Evolutionary conservation across 352 stramenopile genomes (phyloP), one percentile per base, ranked within the genome.

Genomic region (Phytopythium helicoides): DNA sequence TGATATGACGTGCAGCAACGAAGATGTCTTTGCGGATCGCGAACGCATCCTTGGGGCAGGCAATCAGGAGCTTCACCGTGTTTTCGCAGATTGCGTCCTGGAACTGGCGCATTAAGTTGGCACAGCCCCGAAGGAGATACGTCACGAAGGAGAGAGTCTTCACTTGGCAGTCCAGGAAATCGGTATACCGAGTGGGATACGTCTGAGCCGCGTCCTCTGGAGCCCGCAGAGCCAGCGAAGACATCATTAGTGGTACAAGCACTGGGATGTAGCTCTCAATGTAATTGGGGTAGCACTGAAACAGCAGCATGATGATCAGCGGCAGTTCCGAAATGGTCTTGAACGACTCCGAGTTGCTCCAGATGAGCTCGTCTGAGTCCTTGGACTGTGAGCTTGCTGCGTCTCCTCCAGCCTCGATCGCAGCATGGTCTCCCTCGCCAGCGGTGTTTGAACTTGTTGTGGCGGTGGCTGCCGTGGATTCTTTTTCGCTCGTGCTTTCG

Each of bases 111-210:
- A 99, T 95, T 23, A 98, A 73, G 25, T 88, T 84, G 18, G 87
- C 78, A 56, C 96, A 98, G 11, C 87, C 83, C 28, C 94, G 86
- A 38, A 99, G 66, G 40, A 99, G 76, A 55, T 98, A 98, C 19
- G 96, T 99, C 33, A 99, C 71, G 58, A 99, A 99, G 28, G 94
- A 98, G 21, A 99, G 71, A 11, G 96, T 98, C 72, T 99, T 99
- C 41, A 98, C 93, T 74, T 99, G 96, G 51, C 86, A 96, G 46
- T 97, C 87, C 36, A 98, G 65, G 54, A 98, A 91, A 54, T 98
- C 76, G n/a, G 85, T 77, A 69, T 92, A 96, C 21, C 75, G 69
- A 42, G 72, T 58, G 28, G 76, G 71, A 39, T 96, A 73, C 3
- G 87, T 64, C 16, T 79, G 76, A 21, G 69, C 58, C 3, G 79